Evolutionary conservation across 2,329 filamentous ascomycete genomes (phyloP).

Genomic region (Penicillium sp.): DNA sequence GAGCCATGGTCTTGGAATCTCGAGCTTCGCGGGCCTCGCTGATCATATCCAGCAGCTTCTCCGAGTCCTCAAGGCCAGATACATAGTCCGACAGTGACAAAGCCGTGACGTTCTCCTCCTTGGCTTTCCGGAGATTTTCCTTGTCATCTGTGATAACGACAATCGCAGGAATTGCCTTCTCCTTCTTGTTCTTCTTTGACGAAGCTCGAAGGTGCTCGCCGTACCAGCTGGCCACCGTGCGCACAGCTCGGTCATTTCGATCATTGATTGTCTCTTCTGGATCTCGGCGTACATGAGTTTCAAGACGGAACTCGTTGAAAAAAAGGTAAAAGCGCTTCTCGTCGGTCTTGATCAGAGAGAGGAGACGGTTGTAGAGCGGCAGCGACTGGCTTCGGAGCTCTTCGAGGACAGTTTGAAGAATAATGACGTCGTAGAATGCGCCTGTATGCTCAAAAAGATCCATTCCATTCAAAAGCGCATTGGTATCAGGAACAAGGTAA

Average conservation of each 20-base stretch:
- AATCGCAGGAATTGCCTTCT: constrained; percentile 62
- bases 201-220: constrained; percentile 65
- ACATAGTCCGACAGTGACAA: constrained; percentile 71
- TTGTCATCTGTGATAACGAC: constrained; percentile 94
- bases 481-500: constrained; percentile 93
- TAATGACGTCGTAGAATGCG: constrained; percentile 93
- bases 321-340: constrained; percentile 98
- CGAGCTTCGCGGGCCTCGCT: constrained; percentile 67
- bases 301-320: constrained; percentile 94
- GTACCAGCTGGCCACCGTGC: constrained; percentile 86
- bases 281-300: constrained; percentile 75
- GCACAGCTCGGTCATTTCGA: constrained; percentile 86
- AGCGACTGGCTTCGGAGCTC: constrained; percentile 90
- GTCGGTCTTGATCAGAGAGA: constrained; percentile 86
- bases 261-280: constrained; percentile 88
- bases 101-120: constrained; percentile 63
- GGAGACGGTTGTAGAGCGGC: constrained; percentile 87
- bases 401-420: constrained; percentile 92
- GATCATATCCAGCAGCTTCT: constrained; percentile 87
- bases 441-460: constrained; percentile 90
- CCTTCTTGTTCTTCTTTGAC: constrained; percentile 49
- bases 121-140: constrained; percentile 77
- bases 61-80: constrained; percentile 72
- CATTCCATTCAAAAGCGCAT: constrained; percentile 91
- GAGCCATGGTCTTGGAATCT: constrained; percentile 56